phyloP scores from a whole-genome alignment of 2,329 filamentous ascomycete genomes.

The Exophiala aquamarina region DNA sequence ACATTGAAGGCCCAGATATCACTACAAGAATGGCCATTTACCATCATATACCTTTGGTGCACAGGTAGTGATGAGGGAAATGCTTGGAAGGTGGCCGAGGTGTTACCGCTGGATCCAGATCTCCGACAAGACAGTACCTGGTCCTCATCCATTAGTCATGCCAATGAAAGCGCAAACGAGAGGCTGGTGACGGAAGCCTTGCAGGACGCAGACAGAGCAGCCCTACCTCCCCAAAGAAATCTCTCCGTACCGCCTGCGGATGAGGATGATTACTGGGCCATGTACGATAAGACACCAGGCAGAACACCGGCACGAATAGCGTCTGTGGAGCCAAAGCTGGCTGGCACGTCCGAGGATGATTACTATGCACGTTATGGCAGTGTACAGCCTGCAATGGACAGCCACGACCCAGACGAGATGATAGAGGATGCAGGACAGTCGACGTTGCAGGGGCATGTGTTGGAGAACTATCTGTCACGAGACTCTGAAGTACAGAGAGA shows the following conservation, averaged over 20 bases:
- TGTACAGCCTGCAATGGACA: slow-evolving; percentile 65
- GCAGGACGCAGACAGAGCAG: slow-evolving; percentile 30
- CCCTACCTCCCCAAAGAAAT: slow-evolving; percentile 22
- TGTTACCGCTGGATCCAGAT: slow-evolving; percentile 51
- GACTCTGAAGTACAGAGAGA: slow-evolving; percentile 34
- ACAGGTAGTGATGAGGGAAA: slow-evolving; percentile 55
- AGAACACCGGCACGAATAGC: slow-evolving; percentile 47
- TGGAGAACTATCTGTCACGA: slow-evolving; percentile 42
- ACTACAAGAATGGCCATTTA: slow-evolving; percentile 55
- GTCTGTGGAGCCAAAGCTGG: slow-evolving; percentile 33
- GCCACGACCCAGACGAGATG: slow-evolving; percentile 61
- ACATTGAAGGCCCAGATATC: slow-evolving; percentile 58
- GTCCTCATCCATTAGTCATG: slow-evolving; percentile 55
- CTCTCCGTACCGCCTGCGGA: slow-evolving; percentile 50
- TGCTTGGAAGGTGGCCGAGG: slow-evolving; percentile 61
- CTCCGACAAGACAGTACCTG: slow-evolving; percentile 53
- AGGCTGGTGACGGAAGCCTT: slow-evolving; percentile 38
- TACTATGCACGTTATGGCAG: slow-evolving; percentile 63
- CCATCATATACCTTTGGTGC: slow-evolving; percentile 62
- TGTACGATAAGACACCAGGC: slow-evolving; percentile 59
- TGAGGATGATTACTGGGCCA: slow-evolving; percentile 65
- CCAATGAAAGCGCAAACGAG: slow-evolving; percentile 48
- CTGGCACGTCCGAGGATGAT: slow-evolving; percentile 52
- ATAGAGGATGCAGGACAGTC: slow-evolving; percentile 48
- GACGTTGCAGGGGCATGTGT: slow-evolving; percentile 54